Conservation (phyloP, 495 filamentous ascomycete genomes). For the Penicillium samsonianum region DNA sequence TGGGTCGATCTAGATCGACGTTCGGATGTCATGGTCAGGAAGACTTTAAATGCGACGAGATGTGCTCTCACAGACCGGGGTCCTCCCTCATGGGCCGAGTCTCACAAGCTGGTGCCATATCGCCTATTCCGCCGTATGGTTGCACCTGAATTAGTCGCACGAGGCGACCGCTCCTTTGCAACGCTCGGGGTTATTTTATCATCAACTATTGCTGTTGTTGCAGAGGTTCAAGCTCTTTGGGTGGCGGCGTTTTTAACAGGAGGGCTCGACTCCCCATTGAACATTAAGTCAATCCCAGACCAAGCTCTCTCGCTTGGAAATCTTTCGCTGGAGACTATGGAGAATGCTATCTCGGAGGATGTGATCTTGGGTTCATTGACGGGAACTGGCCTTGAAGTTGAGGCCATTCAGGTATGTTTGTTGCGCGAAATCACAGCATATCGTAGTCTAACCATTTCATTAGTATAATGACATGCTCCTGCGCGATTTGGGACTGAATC, state of each 20-base stretch:
- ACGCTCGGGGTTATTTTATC: constrained; percentile 59
- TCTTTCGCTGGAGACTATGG: constrained; percentile 17
- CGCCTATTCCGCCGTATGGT: constrained; percentile 66
- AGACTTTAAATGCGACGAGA: constrained; percentile 11
- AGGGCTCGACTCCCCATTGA: constrained; percentile 16
- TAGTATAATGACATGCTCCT: constrained; percentile 39
- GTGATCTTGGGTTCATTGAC: constrained; percentile 31
- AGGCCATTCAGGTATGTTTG: constrained; percentile 32
- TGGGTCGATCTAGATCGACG: constrained; percentile 25
- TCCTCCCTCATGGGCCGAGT: constrained; percentile 17
- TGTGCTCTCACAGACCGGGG: constrained; percentile 13
- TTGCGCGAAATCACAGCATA: background rate
- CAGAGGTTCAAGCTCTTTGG: constrained; percentile 70
- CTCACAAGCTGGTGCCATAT: constrained; percentile 25
- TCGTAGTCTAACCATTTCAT: background rate
- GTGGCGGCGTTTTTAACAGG: constrained; percentile 56
- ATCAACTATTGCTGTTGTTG: constrained; percentile 56
- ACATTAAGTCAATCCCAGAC: background rate
- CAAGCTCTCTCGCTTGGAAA: constrained; percentile 6
- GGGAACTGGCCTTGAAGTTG: constrained; percentile 27
- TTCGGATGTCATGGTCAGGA: constrained; percentile 11
- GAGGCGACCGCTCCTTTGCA: constrained; percentile 61
- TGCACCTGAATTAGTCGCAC: constrained; percentile 39
- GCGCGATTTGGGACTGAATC: constrained; percentile 34
- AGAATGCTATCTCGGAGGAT: constrained; percentile 29